These are phyloP conservation scores for Blastosporella zonata DNA, from an alignment of 1,284 basidiomycete genomes.

Conservation along the genomic window DNA sequence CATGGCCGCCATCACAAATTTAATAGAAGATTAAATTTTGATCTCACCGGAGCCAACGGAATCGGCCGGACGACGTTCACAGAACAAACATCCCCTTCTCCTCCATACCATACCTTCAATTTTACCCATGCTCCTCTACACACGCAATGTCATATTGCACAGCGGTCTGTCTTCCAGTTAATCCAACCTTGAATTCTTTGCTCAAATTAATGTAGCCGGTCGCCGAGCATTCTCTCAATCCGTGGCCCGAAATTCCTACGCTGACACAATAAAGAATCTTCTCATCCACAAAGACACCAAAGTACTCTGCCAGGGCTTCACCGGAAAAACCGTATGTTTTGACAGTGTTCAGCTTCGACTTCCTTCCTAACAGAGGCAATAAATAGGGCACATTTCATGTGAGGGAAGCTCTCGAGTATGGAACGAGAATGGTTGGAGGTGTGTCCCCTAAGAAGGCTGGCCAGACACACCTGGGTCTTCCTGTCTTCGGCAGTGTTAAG, in stretches of 20 bases:
- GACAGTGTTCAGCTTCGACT: not conserved
- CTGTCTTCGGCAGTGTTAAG: constrained; percentile 90
- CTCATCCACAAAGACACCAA: constrained; percentile 94
- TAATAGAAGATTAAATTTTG: constrained; percentile 2
- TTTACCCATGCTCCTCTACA: constrained; percentile 53
- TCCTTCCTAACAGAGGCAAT: not conserved
- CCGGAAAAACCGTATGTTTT: constrained; percentile 88
- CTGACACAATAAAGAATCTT: constrained; percentile 89
- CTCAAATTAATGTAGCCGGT: constrained; percentile 41
- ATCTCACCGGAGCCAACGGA: constrained; percentile 9
- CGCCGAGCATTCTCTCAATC: constrained; percentile 80
- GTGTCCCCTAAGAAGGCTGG: constrained; percentile 98
- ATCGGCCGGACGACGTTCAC: constrained; percentile 12
- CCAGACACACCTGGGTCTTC: constrained; percentile 91
- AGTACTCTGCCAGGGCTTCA: constrained; percentile 92
- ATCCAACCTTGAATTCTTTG: constrained; percentile 1
- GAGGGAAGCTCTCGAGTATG: constrained; percentile 91
- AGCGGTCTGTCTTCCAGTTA: constrained; percentile 39
- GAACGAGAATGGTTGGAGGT: constrained; percentile 97
- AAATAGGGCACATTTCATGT: constrained; percentile 94
- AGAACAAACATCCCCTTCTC: constrained; percentile 11
- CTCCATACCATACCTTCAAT: constrained; percentile 13
- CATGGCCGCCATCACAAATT: constrained; percentile 1
- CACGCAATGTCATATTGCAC: constrained; percentile 52
- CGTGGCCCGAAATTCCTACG: constrained; percentile 71